Conservation (phyloP, 331 rosid genomes). For the Quercus phellos region DNA sequence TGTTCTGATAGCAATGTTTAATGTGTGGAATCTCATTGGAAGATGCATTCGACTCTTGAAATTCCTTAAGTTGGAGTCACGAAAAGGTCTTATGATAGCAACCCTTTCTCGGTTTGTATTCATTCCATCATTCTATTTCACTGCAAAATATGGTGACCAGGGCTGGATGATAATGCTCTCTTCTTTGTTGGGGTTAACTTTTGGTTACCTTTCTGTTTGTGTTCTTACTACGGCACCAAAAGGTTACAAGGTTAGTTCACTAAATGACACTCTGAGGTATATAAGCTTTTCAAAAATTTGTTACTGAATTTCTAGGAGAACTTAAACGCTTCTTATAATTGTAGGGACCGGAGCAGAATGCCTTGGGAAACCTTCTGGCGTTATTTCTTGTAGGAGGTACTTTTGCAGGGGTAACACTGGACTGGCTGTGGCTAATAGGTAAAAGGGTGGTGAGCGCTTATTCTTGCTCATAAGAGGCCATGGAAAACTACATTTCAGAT, state of each 20-base stretch:
- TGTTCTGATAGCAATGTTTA: conserved; percentile 72
- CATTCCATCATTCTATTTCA: conserved; percentile 81
- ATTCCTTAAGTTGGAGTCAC: conserved; percentile 53
- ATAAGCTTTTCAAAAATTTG: not conserved
- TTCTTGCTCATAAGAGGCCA: not conserved
- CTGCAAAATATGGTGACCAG: conserved; percentile 76
- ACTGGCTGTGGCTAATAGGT: conserved; percentile 91
- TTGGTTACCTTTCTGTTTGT: conserved; percentile 86
- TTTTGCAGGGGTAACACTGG: conserved; percentile 81
- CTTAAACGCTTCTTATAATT: conserved; percentile 5
- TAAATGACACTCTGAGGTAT: not conserved
- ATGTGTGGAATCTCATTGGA: conserved; percentile 68
- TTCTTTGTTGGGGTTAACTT: conserved; percentile 72
- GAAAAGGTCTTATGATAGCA: conserved; percentile 41
- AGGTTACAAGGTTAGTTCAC: conserved; percentile 72
- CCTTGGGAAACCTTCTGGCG: conserved; percentile 78
- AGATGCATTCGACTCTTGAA: conserved; percentile 67
- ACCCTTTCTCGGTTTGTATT: conserved; percentile 59
- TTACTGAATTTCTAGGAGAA: not conserved
- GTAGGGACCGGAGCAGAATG: conserved; percentile 97
- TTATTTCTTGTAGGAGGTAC: conserved; percentile 75
- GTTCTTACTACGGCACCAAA: conserved; percentile 83
- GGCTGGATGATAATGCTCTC: conserved; percentile 87
- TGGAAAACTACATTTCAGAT: not conserved
- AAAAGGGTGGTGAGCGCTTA: conserved; percentile 66